These are phyloP conservation scores for Panaeolus papilionaceus DNA, from an alignment of 768 basidiomycete species.

Conservation along the genomic window DNA sequence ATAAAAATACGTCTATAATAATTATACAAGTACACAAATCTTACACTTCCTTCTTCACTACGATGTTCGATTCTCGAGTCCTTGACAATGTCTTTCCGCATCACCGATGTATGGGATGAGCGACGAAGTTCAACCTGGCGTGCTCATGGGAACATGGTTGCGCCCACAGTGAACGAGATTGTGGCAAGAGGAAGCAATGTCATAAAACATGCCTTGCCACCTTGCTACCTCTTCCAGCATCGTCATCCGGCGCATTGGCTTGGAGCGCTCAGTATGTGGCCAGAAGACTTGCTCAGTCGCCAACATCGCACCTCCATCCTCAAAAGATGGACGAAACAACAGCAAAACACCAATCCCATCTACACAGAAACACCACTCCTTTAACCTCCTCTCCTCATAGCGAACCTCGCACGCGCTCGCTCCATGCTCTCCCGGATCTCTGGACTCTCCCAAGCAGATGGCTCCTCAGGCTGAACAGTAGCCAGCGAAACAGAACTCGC, in stretches of 20 bases:
- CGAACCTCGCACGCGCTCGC: conserved; percentile 56
- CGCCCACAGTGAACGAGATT: neutral
- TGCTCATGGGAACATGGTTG: neutral
- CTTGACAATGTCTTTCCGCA: neutral
- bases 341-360: neutral
- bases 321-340: neutral
- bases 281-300: neutral
- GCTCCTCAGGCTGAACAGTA: conserved; percentile 47
- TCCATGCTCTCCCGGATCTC: conserved; percentile 78
- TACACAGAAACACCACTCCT: neutral
- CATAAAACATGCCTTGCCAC: neutral
- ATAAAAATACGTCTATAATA: neutral
- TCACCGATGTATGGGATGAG: neutral
- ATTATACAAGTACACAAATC: conserved; percentile 2
- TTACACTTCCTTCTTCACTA: conserved; percentile 6
- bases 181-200: neutral
- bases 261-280: neutral
- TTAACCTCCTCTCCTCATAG: conserved; percentile 24
- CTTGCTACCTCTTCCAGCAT: neutral
- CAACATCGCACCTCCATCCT: neutral
- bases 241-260: neutral
- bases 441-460: conserved; percentile 61
- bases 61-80: neutral
- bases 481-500: conserved; percentile 18
- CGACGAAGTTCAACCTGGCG: neutral